Evolutionary conservation across 345 rosid species (phyloP).

Genomic region (Kernera saxatilis): DNA sequence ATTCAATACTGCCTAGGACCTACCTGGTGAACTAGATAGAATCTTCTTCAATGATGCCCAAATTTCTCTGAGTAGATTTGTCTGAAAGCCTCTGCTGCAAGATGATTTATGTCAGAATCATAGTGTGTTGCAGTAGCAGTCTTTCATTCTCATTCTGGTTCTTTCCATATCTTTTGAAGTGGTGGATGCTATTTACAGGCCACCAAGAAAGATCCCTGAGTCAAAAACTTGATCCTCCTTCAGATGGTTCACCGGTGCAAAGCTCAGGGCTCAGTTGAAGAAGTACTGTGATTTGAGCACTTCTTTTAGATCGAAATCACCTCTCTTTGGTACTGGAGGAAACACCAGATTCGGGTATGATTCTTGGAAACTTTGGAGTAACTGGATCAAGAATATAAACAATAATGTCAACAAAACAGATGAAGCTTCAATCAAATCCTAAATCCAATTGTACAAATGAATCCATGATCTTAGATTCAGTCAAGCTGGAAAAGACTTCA

Average conservation of each 20-base stretch:
- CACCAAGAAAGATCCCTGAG: constrained; percentile 12
- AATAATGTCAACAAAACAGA: constrained; percentile 12
- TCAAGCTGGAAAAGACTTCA: background rate
- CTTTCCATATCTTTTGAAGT: background rate
- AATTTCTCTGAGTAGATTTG: background rate
- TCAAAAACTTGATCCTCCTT: background rate
- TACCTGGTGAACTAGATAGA: background rate
- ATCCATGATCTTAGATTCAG: background rate
- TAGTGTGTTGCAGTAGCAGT: background rate
- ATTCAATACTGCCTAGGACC: constrained; percentile 1
- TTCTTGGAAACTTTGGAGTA: constrained; percentile 75
- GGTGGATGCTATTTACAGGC: constrained; percentile 29
- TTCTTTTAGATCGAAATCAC: constrained; percentile 67
- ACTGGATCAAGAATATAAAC: constrained; percentile 41
- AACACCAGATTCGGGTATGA: constrained; percentile 61
- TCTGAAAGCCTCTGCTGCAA: constrained; percentile 14
- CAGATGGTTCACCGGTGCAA: background rate
- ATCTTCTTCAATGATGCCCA: background rate
- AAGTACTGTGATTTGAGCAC: constrained; percentile 82
- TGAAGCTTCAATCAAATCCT: background rate
- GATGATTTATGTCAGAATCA: constrained; percentile 5
- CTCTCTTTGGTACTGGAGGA: constrained; percentile 85
- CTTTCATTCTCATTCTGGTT: background rate
- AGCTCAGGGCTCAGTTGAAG: constrained; percentile 57
- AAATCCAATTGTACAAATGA: background rate